Conservation (phyloP, 108 stramenopile genomes). For the Cyclotella kingstonii region DNA sequence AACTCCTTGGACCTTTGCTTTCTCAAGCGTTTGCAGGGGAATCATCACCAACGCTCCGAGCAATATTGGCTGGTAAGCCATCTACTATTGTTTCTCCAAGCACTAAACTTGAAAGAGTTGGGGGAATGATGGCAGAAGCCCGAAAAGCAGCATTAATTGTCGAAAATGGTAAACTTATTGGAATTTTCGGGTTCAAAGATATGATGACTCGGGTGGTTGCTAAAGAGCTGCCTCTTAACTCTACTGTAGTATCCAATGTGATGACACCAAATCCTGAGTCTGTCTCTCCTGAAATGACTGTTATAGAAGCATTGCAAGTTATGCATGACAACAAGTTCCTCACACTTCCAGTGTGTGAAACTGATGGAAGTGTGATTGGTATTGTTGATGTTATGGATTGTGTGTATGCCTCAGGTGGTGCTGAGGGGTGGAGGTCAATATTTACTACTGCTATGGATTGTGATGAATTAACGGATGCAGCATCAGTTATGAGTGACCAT, state of each 20-base stretch:
- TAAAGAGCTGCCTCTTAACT: conserved; percentile 70
- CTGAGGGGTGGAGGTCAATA: conserved; percentile 82
- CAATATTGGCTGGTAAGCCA: conserved; percentile 70
- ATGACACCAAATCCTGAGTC: conserved; percentile 94
- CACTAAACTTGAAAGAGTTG: conserved; percentile 72
- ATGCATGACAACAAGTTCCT: conserved; percentile 95
- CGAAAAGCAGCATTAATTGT: conserved; percentile 88
- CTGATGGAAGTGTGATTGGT: conserved; percentile 82
- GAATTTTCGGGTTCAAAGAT: conserved; percentile 93
- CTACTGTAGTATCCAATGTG: conserved; percentile 67
- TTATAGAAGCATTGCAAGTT: conserved; percentile 87
- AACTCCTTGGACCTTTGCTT: conserved; percentile 69
- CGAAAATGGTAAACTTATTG: conserved; percentile 70
- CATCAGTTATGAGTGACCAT: conserved; percentile 41
- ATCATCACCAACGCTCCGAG: conserved; percentile 69
- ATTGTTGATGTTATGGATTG: conserved; percentile 97
- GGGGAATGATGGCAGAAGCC: conserved; percentile 74
- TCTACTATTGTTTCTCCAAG: conserved; percentile 66
- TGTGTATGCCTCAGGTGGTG: conserved; percentile 83
- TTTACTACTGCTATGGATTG: conserved; percentile 69
- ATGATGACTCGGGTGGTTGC: conserved; percentile 89
- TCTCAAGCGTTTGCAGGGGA: conserved; percentile 70
- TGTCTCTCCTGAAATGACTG: conserved; percentile 82
- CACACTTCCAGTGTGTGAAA: conserved; percentile 88
- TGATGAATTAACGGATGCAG: conserved; percentile 48